Evolutionary conservation across 768 basidiomycete species (phyloP), one percentile per base, ranked within the genome.

Genomic region (Boletales sp.): DNA sequence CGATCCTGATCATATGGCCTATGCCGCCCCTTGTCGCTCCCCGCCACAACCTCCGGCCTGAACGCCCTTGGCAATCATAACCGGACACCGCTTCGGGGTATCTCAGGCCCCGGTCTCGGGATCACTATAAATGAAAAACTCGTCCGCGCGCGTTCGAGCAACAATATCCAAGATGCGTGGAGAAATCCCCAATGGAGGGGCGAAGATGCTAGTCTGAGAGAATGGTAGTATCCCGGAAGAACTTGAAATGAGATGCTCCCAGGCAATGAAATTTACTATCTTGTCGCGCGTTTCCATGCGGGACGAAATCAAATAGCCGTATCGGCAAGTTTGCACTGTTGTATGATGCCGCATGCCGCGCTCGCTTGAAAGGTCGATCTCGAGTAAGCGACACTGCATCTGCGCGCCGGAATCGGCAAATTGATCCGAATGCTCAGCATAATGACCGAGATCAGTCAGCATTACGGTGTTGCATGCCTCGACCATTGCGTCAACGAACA

Each of bases 41-140:
- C 10, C 17, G 18, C 33, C 13, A 42, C 30, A 15, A 38, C 28
- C 37, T 47, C 46, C 38, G 49, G 28, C 28, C 5, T 17, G 17
- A 15, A 46, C 31, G 32, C 18, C 6, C 45, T n/a, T 33, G 28
- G 17, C 44, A 47, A 31, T 48, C 34, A 25, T 12, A 17, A 43
- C 36, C 11, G 33, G 46, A 31, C 45, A 28, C 54, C 7, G 56
- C 54, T n/a, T 46, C 36, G 57, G 48, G 9, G 8, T 12, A 12
- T 10, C 5, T 8, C 17, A 77, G 82, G 74, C 0, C 75, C 79
- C 11, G 84, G 84, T 8, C 69, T 86, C 8, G 85, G 84, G 7
- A 78, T 86, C 31, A 67, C 76, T 41, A 74, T 87, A 50, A 77
- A 87, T 55, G 85, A 86, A 62, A 62, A 61, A 10, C 60, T 83